Evolutionary conservation across 2,329 filamentous ascomycete species (phyloP).

Genomic region (Aureobasidium sp.): DNA sequence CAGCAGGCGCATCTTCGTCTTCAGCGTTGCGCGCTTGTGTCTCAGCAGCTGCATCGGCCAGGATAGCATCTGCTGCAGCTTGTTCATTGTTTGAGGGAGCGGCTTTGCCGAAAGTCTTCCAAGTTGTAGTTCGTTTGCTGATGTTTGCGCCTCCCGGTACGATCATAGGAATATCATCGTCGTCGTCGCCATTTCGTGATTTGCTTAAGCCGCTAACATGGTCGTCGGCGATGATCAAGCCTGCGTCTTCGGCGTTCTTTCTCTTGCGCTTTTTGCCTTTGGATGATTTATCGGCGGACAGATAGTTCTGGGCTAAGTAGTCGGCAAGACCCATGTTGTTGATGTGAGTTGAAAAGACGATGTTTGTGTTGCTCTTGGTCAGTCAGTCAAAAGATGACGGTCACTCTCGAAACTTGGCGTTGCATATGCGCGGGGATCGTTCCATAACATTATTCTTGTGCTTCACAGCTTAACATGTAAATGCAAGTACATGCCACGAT

Average conservation of each 20-base stretch:
- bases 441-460: background rate
- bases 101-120: constrained; percentile 60
- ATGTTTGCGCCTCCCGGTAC: constrained; percentile 48
- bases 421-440: background rate
- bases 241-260: constrained; percentile 29
- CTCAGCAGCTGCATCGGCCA: constrained; percentile 27
- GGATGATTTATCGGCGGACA: constrained; percentile 52
- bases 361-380: background rate
- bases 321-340: constrained; percentile 57
- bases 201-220: constrained; percentile 46
- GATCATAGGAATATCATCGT: constrained; percentile 44
- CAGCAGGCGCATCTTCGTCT: constrained; percentile 38
- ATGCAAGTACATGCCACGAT: constrained; percentile 39
- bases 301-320: constrained; percentile 88
- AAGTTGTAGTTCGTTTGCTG: constrained; percentile 72
- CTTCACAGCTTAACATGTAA: background rate
- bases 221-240: constrained; percentile 44
- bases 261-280: constrained; percentile 47
- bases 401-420: constrained; percentile 3
- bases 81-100: constrained; percentile 45
- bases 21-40: constrained; percentile 21
- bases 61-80: constrained; percentile 49
- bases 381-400: background rate
- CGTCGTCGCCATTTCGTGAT: constrained; percentile 36
- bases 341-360: background rate